These are phyloP conservation scores for Hemileccinum rubropunctum DNA, from an alignment of 768 basidiomycete genomes.

Conservation along the genomic window DNA sequence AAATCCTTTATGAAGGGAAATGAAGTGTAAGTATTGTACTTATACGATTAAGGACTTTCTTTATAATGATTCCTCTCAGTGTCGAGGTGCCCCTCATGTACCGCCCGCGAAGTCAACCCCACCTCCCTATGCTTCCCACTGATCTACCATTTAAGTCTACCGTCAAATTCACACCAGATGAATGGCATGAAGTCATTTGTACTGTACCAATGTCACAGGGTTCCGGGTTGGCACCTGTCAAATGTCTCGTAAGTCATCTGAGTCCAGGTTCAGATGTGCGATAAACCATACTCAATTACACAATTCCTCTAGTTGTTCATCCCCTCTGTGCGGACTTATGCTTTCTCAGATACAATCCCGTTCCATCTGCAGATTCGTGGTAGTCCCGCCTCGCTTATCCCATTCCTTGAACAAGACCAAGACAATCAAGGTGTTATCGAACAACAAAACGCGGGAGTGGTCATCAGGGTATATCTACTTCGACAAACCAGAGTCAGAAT, in stretches of 20 bases:
- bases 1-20: slow-evolving; percentile 44
- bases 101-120: slow-evolving; percentile 51
- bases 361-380: slow-evolving; percentile 64
- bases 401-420: slow-evolving; percentile 38
- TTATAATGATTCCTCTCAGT: slow-evolving; percentile 28
- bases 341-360: slow-evolving; percentile 54
- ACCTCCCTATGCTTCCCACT: slow-evolving; percentile 46
- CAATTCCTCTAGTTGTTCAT: slow-evolving; percentile 49
- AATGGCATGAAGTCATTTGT: slow-evolving; percentile 55
- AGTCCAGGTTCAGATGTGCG: neutral
- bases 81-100: slow-evolving; percentile 51
- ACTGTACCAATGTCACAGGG: slow-evolving; percentile 38
- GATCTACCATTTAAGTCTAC: slow-evolving; percentile 51
- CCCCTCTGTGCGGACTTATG: slow-evolving; percentile 54
- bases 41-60: neutral
- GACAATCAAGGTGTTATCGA: neutral
- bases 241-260: slow-evolving; percentile 51
- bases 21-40: slow-evolving; percentile 38
- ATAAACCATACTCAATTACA: slow-evolving; percentile 5
- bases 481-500: slow-evolving; percentile 46
- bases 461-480: slow-evolving; percentile 49
- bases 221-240: slow-evolving; percentile 37
- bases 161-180: slow-evolving; percentile 61
- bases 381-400: slow-evolving; percentile 41
- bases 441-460: slow-evolving; percentile 9